These are phyloP conservation scores for Gossypium lobatum DNA, from an alignment of 441 rosid genomes.

Conservation along the genomic window DNA sequence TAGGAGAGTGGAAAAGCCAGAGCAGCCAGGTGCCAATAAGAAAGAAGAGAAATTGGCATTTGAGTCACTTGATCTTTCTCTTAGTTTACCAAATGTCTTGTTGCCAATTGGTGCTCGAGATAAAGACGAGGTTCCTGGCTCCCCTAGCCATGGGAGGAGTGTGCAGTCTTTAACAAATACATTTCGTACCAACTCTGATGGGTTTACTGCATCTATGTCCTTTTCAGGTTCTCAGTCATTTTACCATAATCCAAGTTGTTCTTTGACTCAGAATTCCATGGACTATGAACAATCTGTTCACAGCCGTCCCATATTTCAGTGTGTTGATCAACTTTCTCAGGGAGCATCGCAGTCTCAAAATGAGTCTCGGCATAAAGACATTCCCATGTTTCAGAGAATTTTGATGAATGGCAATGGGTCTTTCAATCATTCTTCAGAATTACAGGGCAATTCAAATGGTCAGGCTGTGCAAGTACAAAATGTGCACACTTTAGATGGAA, in stretches of 20 bases:
- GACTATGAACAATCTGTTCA: slow-evolving; percentile 93
- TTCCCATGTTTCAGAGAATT: slow-evolving; percentile 51
- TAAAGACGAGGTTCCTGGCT: slow-evolving; percentile 46
- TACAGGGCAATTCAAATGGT: slow-evolving; percentile 40
- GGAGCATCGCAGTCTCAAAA: slow-evolving; percentile 58
- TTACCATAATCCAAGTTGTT: slow-evolving; percentile 95
- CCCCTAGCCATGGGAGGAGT: slow-evolving; percentile 81
- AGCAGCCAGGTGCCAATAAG: slow-evolving; percentile 33
- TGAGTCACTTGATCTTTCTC: slow-evolving; percentile 90
- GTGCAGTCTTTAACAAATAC: slow-evolving; percentile 70
- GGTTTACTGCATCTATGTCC: slow-evolving; percentile 87
- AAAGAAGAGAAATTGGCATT: slow-evolving; percentile 59
- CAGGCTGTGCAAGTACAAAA: slow-evolving; percentile 42
- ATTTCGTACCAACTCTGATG: slow-evolving; percentile 72
- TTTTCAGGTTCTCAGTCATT: slow-evolving; percentile 92
- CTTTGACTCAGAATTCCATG: slow-evolving; percentile 75
- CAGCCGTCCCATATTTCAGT: slow-evolving; percentile 89
- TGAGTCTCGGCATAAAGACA: slow-evolving; percentile 65
- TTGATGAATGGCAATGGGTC: slow-evolving; percentile 67
- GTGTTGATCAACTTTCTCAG: slow-evolving; percentile 43
- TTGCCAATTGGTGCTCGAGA: slow-evolving; percentile 72
- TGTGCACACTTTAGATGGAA: slow-evolving; percentile 39
- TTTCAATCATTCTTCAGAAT: slow-evolving; percentile 38
- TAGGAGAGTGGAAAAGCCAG: slow-evolving; percentile 43
- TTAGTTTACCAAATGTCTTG: slow-evolving; percentile 84